Percentiles rank a stretch among this genome's conserved stretches.
phyloP scores from a whole-genome alignment of 768 basidiomycete genomes.

The Pholiota microspora region DNA sequence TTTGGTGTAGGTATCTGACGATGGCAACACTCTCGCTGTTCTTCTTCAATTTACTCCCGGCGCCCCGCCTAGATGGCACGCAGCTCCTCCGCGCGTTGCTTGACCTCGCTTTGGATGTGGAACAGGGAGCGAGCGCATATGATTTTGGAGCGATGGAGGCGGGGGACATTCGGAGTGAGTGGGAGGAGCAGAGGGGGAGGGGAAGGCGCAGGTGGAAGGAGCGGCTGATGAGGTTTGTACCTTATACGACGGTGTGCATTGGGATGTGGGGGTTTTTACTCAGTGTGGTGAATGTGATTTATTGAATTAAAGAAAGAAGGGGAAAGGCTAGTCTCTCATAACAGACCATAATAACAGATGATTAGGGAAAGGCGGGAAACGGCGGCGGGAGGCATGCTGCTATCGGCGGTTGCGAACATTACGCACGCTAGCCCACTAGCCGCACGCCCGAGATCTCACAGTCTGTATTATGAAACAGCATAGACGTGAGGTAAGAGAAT shows the following conservation, averaged over 20 bases:
- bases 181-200: conserved; percentile 9
- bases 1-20: conserved; percentile 48
- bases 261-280: conserved; percentile 12
- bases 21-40: conserved; percentile 76
- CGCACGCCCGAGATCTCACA: no score
- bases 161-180: conserved; percentile 1
- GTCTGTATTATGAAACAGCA: no score
- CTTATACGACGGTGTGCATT: conserved; percentile 11
- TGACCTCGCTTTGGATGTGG: conserved; percentile 8
- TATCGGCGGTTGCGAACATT: no score
- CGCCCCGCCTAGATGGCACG: conserved; percentile 69
- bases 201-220: conserved; percentile 18
- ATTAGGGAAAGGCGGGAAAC: no score
- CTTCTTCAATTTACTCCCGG: conserved; percentile 78
- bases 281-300: conserved; percentile 13
- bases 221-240: conserved; percentile 17
- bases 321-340: no score
- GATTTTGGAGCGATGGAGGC: conserved; percentile 33
- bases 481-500: no score
- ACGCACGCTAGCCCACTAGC: no score
- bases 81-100: conserved; percentile 44
- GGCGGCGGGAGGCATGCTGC: no score
- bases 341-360: no score
- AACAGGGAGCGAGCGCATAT: conserved; percentile 16
- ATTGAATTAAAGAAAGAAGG: no score